A percentile compares a stretch with the other conserved stretches of the same genome.
These are phyloP conservation scores for Coemansia nantahalensis DNA, from an alignment of 192 early-diverging fungal species.

Conservation along the genomic window DNA sequence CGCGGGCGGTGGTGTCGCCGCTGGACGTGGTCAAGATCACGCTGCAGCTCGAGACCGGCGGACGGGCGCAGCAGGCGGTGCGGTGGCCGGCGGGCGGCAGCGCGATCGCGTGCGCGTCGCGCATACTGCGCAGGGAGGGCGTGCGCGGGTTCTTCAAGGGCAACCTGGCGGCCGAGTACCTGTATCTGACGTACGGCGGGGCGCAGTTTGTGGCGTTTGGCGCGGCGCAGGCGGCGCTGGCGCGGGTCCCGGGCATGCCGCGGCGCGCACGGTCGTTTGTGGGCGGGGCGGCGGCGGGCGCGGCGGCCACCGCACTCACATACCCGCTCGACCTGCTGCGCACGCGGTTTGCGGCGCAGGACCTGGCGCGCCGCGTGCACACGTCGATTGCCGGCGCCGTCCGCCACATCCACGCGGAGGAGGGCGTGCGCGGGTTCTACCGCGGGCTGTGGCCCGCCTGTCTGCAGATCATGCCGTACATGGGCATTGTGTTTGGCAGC, in stretches of 20 bases:
- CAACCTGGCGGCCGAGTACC: constrained; percentile 87
- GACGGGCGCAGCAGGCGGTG: too few species aligned
- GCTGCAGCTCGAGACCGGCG: constrained; percentile 52
- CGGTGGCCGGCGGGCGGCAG: constrained; percentile 61
- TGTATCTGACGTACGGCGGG: constrained; percentile 89
- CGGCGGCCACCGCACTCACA: constrained; percentile 72
- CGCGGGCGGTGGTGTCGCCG: constrained; percentile 82
- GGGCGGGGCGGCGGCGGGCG: constrained; percentile 76
- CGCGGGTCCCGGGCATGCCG: constrained; percentile 16
- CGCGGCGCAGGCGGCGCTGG: constrained; percentile 49
- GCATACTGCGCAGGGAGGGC: constrained; percentile 81
- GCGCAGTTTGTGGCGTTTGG: constrained; percentile 81
- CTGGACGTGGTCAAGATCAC: constrained; percentile 95
- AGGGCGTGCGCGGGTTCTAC: constrained; percentile 85
- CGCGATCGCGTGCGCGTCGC: constrained; percentile 61
- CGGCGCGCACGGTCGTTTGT: constrained; percentile 59
- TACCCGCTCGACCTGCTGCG: constrained; percentile 97
- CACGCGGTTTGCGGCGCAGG: constrained; percentile 90
- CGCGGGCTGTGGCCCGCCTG: constrained; percentile 77
- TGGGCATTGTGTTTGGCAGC: constrained; percentile 87
- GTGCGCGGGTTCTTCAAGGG: constrained; percentile 88
- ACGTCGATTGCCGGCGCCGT: constrained; percentile 63
- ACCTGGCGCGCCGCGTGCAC: constrained; percentile 65
- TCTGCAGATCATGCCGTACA: constrained; percentile 91
- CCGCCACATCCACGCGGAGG: constrained; percentile 60